Base-by-base conservation (phyloP, 2,329 filamentous ascomycete genomes). In the Exophiala sp. region DNA sequence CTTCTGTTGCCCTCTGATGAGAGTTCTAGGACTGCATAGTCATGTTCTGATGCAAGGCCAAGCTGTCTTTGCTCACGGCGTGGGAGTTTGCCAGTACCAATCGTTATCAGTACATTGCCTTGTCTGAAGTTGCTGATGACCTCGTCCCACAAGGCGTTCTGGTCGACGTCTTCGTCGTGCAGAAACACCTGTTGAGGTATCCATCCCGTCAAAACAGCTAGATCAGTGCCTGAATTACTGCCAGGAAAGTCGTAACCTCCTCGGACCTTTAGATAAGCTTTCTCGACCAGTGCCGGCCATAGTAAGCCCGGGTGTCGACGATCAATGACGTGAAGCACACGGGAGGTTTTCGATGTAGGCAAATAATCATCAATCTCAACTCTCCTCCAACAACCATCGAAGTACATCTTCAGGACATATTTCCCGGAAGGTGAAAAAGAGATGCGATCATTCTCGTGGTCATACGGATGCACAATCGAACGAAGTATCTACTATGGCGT, bases 231-330 rank as follows among this genome's bases (percentile, higher is more conserved):
- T 1, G 92, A 97, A 69, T 97, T 97, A 66, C 94, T 97, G 6
- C 94, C 94, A 0, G 94, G 92, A 62, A 99, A 99, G 66, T 99
- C 91, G 68, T 99, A 99, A 33, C 94, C 94, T 24, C 94, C 94
- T 52, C 92, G 83, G 9, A 97, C 84, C 74, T 97, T 99, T 1
- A 99, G 76, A 63, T 99, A 99, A 0, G 94, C 94, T 68, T 99
- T 99, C 68, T 99, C 94, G 12, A 97, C 75, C 3, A 99, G 77
- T 2, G 92, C 91, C 5, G 94, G 94, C 91, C 92, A 97, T 11
- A 97, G 73, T 11, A 95, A 76, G n/a, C 75, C 78, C 3, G 88
- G 87, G 60, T 96, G 91, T 39, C 85, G 85, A 34, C 90, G 82
- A 65, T 97, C 92, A 42, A 95, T 81, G 8, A 97, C 91, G 69